Evolutionary conservation across 1,284 basidiomycete genomes (phyloP), one percentile per base, ranked within the genome.

Genomic region (Austroboletus novae-zelandiae): DNA sequence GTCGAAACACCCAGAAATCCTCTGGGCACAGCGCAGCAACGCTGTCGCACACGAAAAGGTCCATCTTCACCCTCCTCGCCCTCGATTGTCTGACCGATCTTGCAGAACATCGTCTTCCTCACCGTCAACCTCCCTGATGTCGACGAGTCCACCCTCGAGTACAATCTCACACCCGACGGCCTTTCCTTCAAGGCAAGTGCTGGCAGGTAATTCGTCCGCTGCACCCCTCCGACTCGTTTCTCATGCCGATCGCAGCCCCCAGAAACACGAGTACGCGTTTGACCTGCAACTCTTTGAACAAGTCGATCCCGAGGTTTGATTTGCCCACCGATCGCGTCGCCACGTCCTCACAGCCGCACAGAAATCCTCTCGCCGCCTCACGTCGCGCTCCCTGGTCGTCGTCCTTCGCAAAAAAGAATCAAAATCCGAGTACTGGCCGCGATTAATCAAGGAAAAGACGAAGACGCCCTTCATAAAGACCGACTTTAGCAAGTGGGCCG

Each of bases 401-500:
- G 72, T 86, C 46, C 75, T 97, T 54, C 84, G 84, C 70, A 97
- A 97, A 73, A 92, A 93, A 71, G 83, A 86, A 56, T 64, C 70
- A 35, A 73, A 85, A 64, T 68, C 72, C 18, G 94, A 93, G 62
- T 97, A 81, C 73, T 97, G 94, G 94, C 87, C 91, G 18, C 82
- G 93, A 54, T 75, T 97, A 47, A 91, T 89, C 40, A 94, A 94
- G 72, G 89, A 90, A 57, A 94, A 93, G 71, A 67, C 80, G 54
- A 91, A 82, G 72, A 81, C 78, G 52, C 74, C 83, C 48, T 94
- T 83, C 73, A 74, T 95, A 69, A 94, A 93, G 79, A 94, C 92
- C 44, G 91, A 96, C 71, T 96, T 94, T 68, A 75, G 77, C 63
- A 94, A 90, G 73, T 97, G 93, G 93, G 88, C 89, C 45, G 94